Evolutionary conservation across 2,329 filamentous ascomycete genomes (phyloP).

Genomic region (Aspergillus amoenus): DNA sequence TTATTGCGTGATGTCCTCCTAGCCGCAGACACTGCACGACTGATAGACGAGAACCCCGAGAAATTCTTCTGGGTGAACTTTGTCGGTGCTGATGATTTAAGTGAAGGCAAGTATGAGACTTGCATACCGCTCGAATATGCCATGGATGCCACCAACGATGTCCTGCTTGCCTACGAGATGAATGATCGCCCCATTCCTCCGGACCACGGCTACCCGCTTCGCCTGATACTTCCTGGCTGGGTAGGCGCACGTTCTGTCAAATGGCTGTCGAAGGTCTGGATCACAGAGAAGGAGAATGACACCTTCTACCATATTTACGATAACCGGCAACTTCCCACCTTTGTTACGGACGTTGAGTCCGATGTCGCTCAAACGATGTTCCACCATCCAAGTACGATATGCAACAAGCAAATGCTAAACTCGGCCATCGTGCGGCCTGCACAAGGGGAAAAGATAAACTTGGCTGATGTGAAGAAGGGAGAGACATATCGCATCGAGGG

Average conservation of each 20-base stretch:
- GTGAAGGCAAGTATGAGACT: constrained; percentile 51
- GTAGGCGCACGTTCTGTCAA: constrained; percentile 44
- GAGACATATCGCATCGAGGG: constrained; percentile 48
- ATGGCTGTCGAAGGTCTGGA: constrained; percentile 38
- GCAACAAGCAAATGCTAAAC: constrained; percentile 52
- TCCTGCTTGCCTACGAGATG: constrained; percentile 46
- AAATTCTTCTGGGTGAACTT: constrained; percentile 50
- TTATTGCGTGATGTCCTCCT: constrained; percentile 48
- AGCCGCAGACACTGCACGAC: constrained; percentile 38
- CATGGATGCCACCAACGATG: constrained; percentile 50
- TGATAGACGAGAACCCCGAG: constrained; percentile 10
- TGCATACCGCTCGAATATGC: constrained; percentile 50
- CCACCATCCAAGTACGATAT: constrained; percentile 49
- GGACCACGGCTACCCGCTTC: constrained; percentile 45
- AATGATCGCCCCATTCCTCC: constrained; percentile 41
- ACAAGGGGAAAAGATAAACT: constrained; percentile 46
- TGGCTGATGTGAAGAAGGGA: constrained; percentile 39
- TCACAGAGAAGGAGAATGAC: constrained; percentile 42
- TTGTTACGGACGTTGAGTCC: constrained; percentile 51
- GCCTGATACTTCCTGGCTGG: constrained; percentile 43
- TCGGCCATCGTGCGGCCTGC: constrained; percentile 48
- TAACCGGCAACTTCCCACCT: constrained; percentile 50
- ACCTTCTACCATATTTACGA: constrained; percentile 52
- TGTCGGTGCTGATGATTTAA: constrained; percentile 49
- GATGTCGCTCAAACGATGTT: constrained; percentile 50